Base-by-base conservation (phyloP, 2,329 filamentous ascomycete species). In the Pseudogymnoascus sp. region DNA sequence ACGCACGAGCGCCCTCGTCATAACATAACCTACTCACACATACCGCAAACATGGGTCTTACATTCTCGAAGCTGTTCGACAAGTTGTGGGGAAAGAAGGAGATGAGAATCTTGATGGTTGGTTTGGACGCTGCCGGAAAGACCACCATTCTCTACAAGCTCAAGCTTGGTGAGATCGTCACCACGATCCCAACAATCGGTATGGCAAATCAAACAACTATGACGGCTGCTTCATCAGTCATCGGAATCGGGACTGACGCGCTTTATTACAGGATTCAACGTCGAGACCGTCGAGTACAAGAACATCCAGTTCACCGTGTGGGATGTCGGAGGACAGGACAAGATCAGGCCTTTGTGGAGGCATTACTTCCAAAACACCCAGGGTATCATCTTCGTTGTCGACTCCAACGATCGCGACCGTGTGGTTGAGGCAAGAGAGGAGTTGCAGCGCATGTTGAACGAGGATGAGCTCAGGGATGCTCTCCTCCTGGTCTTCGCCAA, bases 361-460 rank as follows among this genome's bases (percentile, higher is more conserved):
- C 94, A 97, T 80, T 99, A 99, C 83, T 99, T 97, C 87, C 92
- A 96, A 80, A 96, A 96, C 80, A 99, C 94, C 70, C 94, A 99
- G 80, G 94, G 94, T 77, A 93, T 99, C 78, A 97, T 99, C 81
- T 99, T 99, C 84, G 94, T 99, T 71, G 91, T 99, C 75, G 94
- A 99, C 81, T 93, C 89, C 81, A 97, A 96, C 80, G 94, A 99
- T 86, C 90, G 91, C 76, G 92, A 96, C 78, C 91, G 94, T 86
- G 89, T 99, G 73, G 89, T 94, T 70, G 94, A 99, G 83, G 94
- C 94, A 72, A 87, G 91, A 67, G 91, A 96, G 78, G 94, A 99
- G 79, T 83, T 99, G 74, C 90, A 96, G 78, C 89, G 94, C 76
- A 99, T 99, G 86, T 86, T 99, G 77, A 96, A 97, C 80, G 94